Evolutionary conservation across 345 rosid species (phyloP), one percentile per base, ranked within the genome.

Genomic region (Eutrema japonicum): DNA sequence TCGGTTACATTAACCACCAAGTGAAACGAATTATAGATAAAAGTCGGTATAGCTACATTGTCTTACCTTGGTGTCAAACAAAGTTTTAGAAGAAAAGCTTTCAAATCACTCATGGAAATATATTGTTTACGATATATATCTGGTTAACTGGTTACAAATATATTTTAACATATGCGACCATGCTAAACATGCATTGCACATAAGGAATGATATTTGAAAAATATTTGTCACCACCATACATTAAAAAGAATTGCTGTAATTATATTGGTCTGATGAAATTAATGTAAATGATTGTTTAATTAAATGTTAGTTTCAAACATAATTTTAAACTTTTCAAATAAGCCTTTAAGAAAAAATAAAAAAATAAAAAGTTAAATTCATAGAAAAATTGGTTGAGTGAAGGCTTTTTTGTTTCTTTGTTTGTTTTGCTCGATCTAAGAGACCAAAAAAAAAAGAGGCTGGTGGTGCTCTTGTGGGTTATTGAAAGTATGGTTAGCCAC

Each of bases 31-130:
- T 52, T 11, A 52, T 29, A 52, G 56, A 27, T 51, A 51, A 51
- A 3, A 16, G 22, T 18, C 35, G 10, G 13, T 50, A 27, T 27
- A 27, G 29, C 36, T 27, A 10, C 33, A 11, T 27, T 27, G 16
- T 52, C 56, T 27, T 27, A 10, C 29, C 57, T 11, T 52, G 57
- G 57, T 52, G 57, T 35, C 16, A 52, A 52, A 52, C 26, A n/a
- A 27, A 29, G 36, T 29, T 18, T 18, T 53, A 13, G 38, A 30
- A 53, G 58, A 53, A 30, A 29, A 12, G 2, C 18, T 53, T 30
- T 30, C 18, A 30, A 53, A 53, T 53, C 16, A 30, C 58, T 53
- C 26, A 7, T 7, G 18, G 16, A 30, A 10, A 10, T 52, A 11
- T 52, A n/a, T 6, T 30, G 3, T 47, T 47, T 47, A 16, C 27